These are phyloP conservation scores for Zygosaccharomyces pseudobailii DNA, from an alignment of 1,139 yeast species.

Conservation along the genomic window DNA sequence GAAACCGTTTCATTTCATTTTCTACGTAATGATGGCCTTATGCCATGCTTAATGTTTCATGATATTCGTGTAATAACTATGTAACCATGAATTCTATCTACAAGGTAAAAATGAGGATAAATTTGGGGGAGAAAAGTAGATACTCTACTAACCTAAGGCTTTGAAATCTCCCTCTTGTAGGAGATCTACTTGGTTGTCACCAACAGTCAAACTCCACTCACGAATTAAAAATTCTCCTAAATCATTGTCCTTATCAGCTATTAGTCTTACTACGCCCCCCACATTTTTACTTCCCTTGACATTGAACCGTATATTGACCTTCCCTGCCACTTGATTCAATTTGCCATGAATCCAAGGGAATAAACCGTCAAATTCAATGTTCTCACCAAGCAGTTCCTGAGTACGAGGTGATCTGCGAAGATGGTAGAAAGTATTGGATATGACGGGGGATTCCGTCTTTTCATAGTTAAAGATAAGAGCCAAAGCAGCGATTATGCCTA, in stretches of 20 bases:
- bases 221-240: conserved; percentile 55
- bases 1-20: neutral
- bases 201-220: conserved; percentile 53
- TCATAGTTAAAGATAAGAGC: conserved; percentile 84
- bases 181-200: conserved; percentile 45
- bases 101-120: conserved; percentile 6
- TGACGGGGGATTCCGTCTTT: conserved; percentile 81
- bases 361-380: conserved; percentile 61
- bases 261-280: conserved; percentile 49
- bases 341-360: conserved; percentile 91
- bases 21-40: neutral
- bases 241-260: conserved; percentile 56
- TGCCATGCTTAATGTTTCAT: neutral
- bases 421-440: conserved; percentile 81
- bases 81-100: conserved; percentile 7
- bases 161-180: conserved; percentile 40
- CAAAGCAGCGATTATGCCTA: conserved; percentile 61
- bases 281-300: conserved; percentile 58
- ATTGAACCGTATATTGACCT: conserved; percentile 64
- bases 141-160: conserved; percentile 1
- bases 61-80: neutral
- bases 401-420: conserved; percentile 73
- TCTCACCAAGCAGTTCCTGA: conserved; percentile 62
- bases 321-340: conserved; percentile 76
- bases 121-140: too few relatives aligned